Conservation (phyloP, 2,329 filamentous ascomycete genomes). For the Achaetomium macrosporum region DNA sequence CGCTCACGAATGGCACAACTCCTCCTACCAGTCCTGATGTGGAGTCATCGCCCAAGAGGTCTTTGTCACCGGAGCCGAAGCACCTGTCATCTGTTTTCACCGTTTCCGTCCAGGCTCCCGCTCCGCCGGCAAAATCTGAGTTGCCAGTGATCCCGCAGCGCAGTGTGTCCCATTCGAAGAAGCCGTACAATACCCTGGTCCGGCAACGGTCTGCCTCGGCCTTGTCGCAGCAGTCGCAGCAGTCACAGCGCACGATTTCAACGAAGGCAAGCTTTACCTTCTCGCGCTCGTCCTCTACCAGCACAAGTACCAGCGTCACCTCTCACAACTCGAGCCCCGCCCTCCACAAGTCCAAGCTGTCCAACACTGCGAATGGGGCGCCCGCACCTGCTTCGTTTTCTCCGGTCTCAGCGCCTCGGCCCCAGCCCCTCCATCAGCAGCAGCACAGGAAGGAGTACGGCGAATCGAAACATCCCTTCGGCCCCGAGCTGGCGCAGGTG, state of each 20-base stretch:
- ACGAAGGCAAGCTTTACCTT: conserved; percentile 52
- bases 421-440: conserved; percentile 25
- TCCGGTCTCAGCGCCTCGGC: conserved; percentile 13
- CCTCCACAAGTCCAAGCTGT: conserved; percentile 25
- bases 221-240: conserved; percentile 48
- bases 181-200: conserved; percentile 66
- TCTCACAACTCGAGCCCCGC: conserved; percentile 25
- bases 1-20: conserved; percentile 51
- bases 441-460: conserved; percentile 35
- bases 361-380: conserved; percentile 11
- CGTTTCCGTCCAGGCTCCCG: conserved; percentile 42
- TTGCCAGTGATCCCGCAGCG: conserved; percentile 69
- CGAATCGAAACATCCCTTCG: conserved; percentile 70
- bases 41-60: conserved; percentile 37
- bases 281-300: conserved; percentile 52
- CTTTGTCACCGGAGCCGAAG: conserved; percentile 55
- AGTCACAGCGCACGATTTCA: conserved; percentile 47
- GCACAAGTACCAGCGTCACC: conserved; percentile 39
- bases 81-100: conserved; percentile 64
- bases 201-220: conserved; percentile 40
- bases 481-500: conserved; percentile 83
- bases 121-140: conserved; percentile 34
- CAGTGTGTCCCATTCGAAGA: conserved; percentile 83
- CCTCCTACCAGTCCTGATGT: conserved; percentile 64
- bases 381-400: background rate